Base-by-base conservation (phyloP, 805 yeast species). In the Saccharomycopsis selenospora region DNA sequence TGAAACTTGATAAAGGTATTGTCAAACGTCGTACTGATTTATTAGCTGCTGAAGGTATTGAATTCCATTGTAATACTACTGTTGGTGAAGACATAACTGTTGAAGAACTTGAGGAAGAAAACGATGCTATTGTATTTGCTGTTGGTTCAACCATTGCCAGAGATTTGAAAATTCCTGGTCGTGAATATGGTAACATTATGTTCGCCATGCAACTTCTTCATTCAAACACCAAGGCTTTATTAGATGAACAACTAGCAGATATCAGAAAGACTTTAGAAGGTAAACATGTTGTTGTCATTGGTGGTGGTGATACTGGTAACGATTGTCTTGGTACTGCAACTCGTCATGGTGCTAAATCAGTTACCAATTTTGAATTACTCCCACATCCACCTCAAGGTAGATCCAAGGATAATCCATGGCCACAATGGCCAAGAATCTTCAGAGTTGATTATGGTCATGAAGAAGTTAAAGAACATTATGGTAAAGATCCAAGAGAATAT, bases 221-320 rank as follows among this genome's bases (percentile, higher is more conserved):
- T 62, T 71, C 82, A 62, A 93, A 93, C 73, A 91, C 99, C 49
- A 77, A 88, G 69, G 95, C 96, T 2, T 74, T 93, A 61, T 76
- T 93, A 56, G 87, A 84, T 50, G 82, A 82, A 57, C 77, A 85
- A 59, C 73, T 93, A 65, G 93, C 81, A 54, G 84, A 80, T 49
- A 83, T 91, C 51, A 78, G 84, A 56, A 70, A 75, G 56, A 74
- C 76, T 53, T 66, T 91, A 52, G 79, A 75, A 53, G 98, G 93
- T 58, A 93, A 91, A 75, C 74, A 85, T 55, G 98, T 91, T 49
- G 81, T 91, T 61, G 98, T 91, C 48, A 91, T 91, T 72, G 99
- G 99, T 61, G 99, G 99, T 73, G 99, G 99, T 79, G 99, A 91
- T 68, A 91, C 98, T 29, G 99, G 99, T 79, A 91, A 91, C 65